Conservation (phyloP, 2,329 filamentous ascomycete genomes). For the Mycosphaerelloides madeirae region DNA sequence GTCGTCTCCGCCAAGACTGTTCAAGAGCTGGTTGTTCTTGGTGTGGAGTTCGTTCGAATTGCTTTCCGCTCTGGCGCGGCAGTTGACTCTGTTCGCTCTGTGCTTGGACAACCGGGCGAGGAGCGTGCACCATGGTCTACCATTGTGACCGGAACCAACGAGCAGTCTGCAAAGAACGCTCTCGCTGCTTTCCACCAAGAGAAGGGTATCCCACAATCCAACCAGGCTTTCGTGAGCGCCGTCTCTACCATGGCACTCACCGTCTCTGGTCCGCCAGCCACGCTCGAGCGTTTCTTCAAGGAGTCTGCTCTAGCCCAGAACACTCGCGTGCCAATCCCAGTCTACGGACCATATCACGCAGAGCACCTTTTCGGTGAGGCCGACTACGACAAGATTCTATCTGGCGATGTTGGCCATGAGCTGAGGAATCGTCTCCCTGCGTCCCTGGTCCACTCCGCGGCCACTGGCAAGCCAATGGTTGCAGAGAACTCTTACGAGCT, state of each 20-base stretch:
- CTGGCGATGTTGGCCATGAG: conserved; percentile 35
- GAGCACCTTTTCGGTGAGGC: conserved; percentile 49
- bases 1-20: conserved; percentile 60
- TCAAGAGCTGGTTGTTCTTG: conserved; percentile 57
- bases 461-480: conserved; percentile 43
- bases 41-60: conserved; percentile 59
- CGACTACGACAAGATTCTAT: conserved; percentile 51
- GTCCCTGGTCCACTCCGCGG: conserved; percentile 45
- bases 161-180: conserved; percentile 48
- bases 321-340: conserved; percentile 50
- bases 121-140: conserved; percentile 63
- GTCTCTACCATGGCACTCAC: conserved; percentile 57
- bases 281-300: conserved; percentile 49
- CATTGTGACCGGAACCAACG: conserved; percentile 55
- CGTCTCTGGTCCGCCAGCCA: conserved; percentile 54
- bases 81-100: conserved; percentile 40
- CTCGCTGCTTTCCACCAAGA: conserved; percentile 56
- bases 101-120: conserved; percentile 50
- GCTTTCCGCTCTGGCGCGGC: conserved; percentile 59
- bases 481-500: conserved; percentile 45
- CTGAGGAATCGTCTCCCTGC: conserved; percentile 41
- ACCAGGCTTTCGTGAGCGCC: conserved; percentile 55
- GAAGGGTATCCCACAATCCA: conserved; percentile 48
- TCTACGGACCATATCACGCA: conserved; percentile 58
- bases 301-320: conserved; percentile 46